Evolutionary conservation across 306 rosid genomes (phyloP), one percentile per base, ranked within the genome.

Genomic region (Acmispon strigosus): DNA sequence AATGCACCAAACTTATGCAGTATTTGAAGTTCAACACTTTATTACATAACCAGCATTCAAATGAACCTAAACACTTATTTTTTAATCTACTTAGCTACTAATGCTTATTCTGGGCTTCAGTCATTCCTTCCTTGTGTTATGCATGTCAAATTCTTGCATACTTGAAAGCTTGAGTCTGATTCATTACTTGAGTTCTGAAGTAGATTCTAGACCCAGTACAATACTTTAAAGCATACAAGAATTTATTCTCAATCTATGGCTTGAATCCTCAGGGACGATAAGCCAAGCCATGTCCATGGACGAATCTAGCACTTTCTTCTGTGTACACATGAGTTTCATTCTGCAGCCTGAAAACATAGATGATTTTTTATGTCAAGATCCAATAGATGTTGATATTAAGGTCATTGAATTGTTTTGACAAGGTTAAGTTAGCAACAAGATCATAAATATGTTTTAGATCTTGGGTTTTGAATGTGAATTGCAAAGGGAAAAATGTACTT

Each of bases 241-340:
- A 48, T 70, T 68, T 63, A 16, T 84, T 84, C 10, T 53, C 80
- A 49, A 43, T 37, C 57, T 62, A n/a, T 19, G 22, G 39, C 64
- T 70, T 69, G 24, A 72, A 57, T 75, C 52, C 66, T 70, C 65
- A 78, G 65, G 49, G 71, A 24, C 83, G 79, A 75, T 67, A 70
- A 29, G 86, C 96, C 16, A 89, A 73, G 10, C 96, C 96, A 58
- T 79, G 93, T 13, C 93, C 93, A 77, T 86, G 89, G 69, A 91
- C 70, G 64, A 89, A 91, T 78, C 88, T 85, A 57, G 92, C 89
- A 57, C 76, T 66, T 43, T 89, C 92, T 78, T 91, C 96, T 0
- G 96, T 86, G 78, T 91, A 91, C 51, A 88, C 86, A 34, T 88
- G 92, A 70, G 90, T 87, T 84, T 91, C 96, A 24, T 81, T 86